phyloP scores from a whole-genome alignment of 129 eudicot genomes.

The Tagetes erecta region DNA sequence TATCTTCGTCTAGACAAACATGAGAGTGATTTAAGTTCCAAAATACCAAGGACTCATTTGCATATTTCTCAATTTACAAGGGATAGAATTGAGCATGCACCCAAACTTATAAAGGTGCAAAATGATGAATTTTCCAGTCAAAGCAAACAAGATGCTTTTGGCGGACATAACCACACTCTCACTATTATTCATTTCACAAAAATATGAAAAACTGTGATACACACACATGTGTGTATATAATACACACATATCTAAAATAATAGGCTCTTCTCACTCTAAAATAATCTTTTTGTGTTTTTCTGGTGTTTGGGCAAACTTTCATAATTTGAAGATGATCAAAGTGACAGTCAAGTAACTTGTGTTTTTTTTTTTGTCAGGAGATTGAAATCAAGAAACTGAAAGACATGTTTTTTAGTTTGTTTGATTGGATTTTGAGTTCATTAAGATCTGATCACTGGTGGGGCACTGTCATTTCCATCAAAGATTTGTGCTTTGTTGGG shows the following conservation, averaged over 20 bases:
- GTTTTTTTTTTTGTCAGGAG: slow-evolving; percentile 36
- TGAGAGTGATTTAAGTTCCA: too few species aligned
- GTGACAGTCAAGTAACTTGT: background rate
- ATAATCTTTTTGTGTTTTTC: slow-evolving; percentile 38
- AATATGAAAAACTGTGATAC: slow-evolving; percentile 38
- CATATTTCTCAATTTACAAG: background rate
- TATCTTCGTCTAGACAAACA: too few species aligned
- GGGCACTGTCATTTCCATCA: slow-evolving; percentile 54
- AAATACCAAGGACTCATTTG: slow-evolving; percentile 14
- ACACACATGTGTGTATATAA: slow-evolving; percentile 17
- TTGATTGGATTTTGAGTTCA: slow-evolving; percentile 37
- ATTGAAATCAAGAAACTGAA: slow-evolving; percentile 50
- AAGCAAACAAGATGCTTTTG: slow-evolving; percentile 38
- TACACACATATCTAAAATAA: slow-evolving; percentile 10
- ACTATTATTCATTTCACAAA: slow-evolving; percentile 29
- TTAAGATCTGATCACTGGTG: slow-evolving; percentile 68
- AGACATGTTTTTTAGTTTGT: slow-evolving; percentile 44
- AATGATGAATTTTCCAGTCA: slow-evolving; percentile 41
- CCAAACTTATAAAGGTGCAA: slow-evolving; percentile 35
- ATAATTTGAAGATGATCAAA: slow-evolving; percentile 20
- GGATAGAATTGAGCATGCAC: slow-evolving; percentile 13
- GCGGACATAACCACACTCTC: slow-evolving; percentile 44
- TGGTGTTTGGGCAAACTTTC: slow-evolving; percentile 22
- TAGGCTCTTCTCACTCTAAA: slow-evolving; percentile 8
- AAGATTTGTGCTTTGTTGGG: slow-evolving; percentile 44